These are phyloP conservation scores for Talaromyces islandicus DNA, from an alignment of 2,329 filamentous ascomycete genomes.

Conservation along the genomic window DNA sequence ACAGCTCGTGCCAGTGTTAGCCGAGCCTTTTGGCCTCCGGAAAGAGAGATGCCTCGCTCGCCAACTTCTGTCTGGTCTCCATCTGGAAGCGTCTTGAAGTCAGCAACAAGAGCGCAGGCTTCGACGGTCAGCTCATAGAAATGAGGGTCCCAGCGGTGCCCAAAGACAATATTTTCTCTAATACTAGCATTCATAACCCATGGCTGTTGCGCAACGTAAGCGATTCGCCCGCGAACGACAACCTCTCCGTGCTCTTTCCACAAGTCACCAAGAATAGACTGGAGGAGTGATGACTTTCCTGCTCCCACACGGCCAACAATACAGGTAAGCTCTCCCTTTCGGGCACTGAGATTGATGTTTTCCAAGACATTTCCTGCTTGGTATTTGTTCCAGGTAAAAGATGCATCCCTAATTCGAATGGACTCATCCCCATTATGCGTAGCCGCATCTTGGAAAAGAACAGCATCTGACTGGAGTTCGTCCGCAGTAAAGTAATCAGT, in stretches of 20 bases:
- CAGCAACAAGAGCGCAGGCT: slow-evolving; percentile 83
- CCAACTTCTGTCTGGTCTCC: slow-evolving; percentile 96
- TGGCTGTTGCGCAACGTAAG: slow-evolving; percentile 86
- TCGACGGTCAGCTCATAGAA: slow-evolving; percentile 93
- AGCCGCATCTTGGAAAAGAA: slow-evolving; percentile 62
- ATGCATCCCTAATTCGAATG: slow-evolving; percentile 73
- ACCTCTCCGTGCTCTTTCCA: slow-evolving; percentile 86
- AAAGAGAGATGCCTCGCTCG: slow-evolving; percentile 92
- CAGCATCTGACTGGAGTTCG: slow-evolving; percentile 81
- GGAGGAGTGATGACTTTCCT: slow-evolving; percentile 89
- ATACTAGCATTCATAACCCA: slow-evolving; percentile 99
- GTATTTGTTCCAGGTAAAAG: slow-evolving; percentile 92
- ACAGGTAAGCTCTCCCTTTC: slow-evolving; percentile 89
- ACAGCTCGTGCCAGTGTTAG: slow-evolving; percentile 88
- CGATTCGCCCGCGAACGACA: slow-evolving; percentile 71
- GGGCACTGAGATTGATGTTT: slow-evolving; percentile 80
- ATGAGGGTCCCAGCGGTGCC: slow-evolving; percentile 83
- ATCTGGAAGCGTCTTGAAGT: slow-evolving; percentile 87
- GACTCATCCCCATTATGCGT: slow-evolving; percentile 78
- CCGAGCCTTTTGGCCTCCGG: slow-evolving; percentile 91
- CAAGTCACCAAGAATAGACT: slow-evolving; percentile 81
- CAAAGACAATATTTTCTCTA: slow-evolving; percentile 94
- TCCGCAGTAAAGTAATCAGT: slow-evolving; percentile 81
- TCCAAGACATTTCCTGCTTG: slow-evolving; percentile 62
- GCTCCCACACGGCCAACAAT: slow-evolving; percentile 90